Evolutionary conservation across 495 filamentous ascomycete genomes (phyloP).

Genomic region (Neurospora sp.): DNA sequence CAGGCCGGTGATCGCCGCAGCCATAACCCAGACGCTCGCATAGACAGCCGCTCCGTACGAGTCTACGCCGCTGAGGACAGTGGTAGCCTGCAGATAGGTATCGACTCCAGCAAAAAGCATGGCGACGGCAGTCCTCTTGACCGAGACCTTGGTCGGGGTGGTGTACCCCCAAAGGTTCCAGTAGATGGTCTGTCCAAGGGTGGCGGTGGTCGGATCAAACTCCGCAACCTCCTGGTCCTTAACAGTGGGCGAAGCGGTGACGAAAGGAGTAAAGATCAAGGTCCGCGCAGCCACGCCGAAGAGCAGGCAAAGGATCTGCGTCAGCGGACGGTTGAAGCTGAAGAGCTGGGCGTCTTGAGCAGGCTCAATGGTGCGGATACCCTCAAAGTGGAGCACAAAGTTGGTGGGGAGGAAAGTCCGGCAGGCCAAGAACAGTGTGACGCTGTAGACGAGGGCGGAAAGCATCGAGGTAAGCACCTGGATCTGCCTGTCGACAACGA

Average conservation of each 20-base stretch:
- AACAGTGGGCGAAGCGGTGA: constrained; percentile 34
- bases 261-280: constrained; percentile 67
- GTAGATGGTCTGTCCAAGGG: constrained; percentile 46
- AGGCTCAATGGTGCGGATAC: constrained; percentile 50
- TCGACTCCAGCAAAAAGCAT: constrained; percentile 45
- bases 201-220: constrained; percentile 45
- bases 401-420: constrained; percentile 53
- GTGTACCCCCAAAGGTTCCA: constrained; percentile 54
- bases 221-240: constrained; percentile 24
- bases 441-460: constrained; percentile 55
- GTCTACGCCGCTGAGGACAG: constrained; percentile 57
- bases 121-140: constrained; percentile 52
- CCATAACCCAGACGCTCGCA: constrained; percentile 58
- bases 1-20: constrained; percentile 46
- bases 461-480: constrained; percentile 53
- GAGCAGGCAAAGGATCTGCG: constrained; percentile 20
- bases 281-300: constrained; percentile 56
- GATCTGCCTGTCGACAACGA: constrained; percentile 56
- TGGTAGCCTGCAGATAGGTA: constrained; percentile 53
- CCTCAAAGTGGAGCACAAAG: constrained; percentile 60
- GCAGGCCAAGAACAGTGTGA: constrained; percentile 53
- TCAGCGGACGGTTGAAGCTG: constrained; percentile 43
- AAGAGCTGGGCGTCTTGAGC: constrained; percentile 50
- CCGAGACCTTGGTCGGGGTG: constrained; percentile 52
- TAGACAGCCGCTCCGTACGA: constrained; percentile 56